phyloP scores from a whole-genome alignment of 371 early-diverging fungal species.

The Apophysomyces elegans region DNA sequence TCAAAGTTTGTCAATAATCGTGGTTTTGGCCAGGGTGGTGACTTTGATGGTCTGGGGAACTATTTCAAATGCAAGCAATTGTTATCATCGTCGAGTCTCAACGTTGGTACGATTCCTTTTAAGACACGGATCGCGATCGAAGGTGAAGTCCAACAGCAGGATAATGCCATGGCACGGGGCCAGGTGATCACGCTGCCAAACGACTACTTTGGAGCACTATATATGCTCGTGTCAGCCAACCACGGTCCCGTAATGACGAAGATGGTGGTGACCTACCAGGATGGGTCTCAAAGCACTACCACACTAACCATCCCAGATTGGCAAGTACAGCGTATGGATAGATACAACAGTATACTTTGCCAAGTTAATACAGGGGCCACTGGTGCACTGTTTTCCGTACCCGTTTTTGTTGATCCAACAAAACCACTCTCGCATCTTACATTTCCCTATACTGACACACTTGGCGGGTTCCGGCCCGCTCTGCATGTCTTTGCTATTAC shows the following conservation, averaged over 20 bases:
- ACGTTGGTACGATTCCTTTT: constrained; percentile 22
- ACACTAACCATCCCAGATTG: constrained; percentile 37
- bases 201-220: constrained; percentile 23
- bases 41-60: constrained; percentile 29
- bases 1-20: constrained; percentile 11
- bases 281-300: constrained; percentile 23
- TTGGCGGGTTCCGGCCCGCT: constrained; percentile 10
- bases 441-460: constrained; percentile 13
- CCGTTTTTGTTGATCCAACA: constrained; percentile 29
- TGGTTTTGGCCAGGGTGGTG: constrained; percentile 18
- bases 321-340: constrained; percentile 28
- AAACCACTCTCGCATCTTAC: constrained; percentile 19
- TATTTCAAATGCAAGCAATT: constrained; percentile 16
- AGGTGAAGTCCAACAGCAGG: background rate
- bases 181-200: constrained; percentile 25
- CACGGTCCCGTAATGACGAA: constrained; percentile 27
- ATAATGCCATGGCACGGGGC: constrained; percentile 33
- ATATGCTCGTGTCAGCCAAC: constrained; percentile 26
- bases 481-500: constrained; percentile 24
- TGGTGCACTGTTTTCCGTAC: constrained; percentile 23
- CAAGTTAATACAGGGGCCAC: constrained; percentile 7
- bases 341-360: constrained; percentile 16
- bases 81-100: background rate
- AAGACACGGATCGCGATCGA: background rate
- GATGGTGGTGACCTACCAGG: constrained; percentile 28